Percentiles rank a stretch among this genome's conserved stretches.
Conservation (phyloP, 306 rosid species). For the Trifolium dubium region DNA sequence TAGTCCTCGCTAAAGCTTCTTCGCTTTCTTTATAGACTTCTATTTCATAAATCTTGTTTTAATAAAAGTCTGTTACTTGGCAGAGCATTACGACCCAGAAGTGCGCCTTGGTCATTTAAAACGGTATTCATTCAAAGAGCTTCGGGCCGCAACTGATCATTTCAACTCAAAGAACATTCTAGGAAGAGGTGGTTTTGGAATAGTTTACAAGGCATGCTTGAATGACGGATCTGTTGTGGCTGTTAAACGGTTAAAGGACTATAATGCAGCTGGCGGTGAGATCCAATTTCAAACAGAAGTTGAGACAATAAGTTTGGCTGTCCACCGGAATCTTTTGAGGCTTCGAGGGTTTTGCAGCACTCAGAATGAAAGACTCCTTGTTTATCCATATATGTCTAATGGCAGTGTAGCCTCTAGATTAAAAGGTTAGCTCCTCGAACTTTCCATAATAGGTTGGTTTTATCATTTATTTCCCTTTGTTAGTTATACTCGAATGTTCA, state of each 20-base stretch:
- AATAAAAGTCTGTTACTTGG: slow-evolving; percentile 29
- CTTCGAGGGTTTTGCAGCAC: slow-evolving; percentile 95
- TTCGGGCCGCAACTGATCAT: slow-evolving; percentile 92
- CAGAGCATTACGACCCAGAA: slow-evolving; percentile 98
- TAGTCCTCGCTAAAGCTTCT: slow-evolving; percentile 36
- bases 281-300: slow-evolving; percentile 99
- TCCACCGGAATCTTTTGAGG: slow-evolving; percentile 90
- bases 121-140: slow-evolving; percentile 92
- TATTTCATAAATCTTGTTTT: slow-evolving; percentile 26
- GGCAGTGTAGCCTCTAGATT: slow-evolving; percentile 96
- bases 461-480: not conserved
- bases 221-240: slow-evolving; percentile 89
- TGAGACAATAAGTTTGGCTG: slow-evolving; percentile 95
- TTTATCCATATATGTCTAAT: slow-evolving; percentile 94
- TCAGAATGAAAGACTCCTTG: slow-evolving; percentile 90
- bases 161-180: slow-evolving; percentile 91
- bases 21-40: slow-evolving; percentile 12
- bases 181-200: slow-evolving; percentile 98
- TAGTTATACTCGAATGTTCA: not conserved
- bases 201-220: slow-evolving; percentile 87
- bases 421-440: slow-evolving; percentile 67
- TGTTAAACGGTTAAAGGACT: slow-evolving; percentile 92
- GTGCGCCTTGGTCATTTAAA: slow-evolving; percentile 92
- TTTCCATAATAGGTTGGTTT: not conserved
- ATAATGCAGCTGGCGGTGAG: slow-evolving; percentile 91